Percentiles rank a stretch among this genome's conserved stretches.
phyloP scores from a whole-genome alignment of 371 early-diverging fungal genomes.

The Syncephalastrum racemosum region DNA sequence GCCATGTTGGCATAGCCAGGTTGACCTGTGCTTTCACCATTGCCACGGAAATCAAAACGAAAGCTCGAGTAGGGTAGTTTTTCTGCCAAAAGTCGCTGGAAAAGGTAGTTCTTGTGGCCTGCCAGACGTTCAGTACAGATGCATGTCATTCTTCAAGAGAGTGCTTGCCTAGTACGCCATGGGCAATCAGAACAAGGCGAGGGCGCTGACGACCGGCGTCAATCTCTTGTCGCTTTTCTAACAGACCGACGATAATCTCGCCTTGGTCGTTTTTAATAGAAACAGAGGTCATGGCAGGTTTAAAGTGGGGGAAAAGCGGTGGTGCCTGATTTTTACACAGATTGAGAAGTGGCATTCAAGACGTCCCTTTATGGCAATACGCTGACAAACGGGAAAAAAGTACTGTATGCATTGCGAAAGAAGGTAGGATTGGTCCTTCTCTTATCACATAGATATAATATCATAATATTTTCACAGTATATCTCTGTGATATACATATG shows the following conservation, averaged over 20 bases:
- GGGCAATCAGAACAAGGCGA: constrained; percentile 36
- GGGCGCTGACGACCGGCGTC: constrained; percentile 17
- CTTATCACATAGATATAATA: too few species aligned
- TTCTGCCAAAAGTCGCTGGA: constrained; percentile 53
- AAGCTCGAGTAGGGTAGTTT: constrained; percentile 53
- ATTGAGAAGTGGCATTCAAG: too few species aligned
- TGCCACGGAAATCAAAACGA: constrained; percentile 63
- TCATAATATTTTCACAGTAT: too few species aligned
- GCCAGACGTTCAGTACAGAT: not conserved
- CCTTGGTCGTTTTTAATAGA: constrained; percentile 30
- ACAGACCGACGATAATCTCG: constrained; percentile 42
- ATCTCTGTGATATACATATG: too few species aligned
- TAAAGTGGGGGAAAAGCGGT: too few species aligned
- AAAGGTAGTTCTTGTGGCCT: constrained; percentile 68
- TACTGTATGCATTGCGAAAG: too few species aligned
- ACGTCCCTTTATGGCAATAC: too few species aligned
- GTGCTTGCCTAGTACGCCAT: constrained; percentile 40
- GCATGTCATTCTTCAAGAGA: not conserved
- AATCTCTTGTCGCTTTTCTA: constrained; percentile 29
- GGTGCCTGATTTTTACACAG: too few species aligned
- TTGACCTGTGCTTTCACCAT: constrained; percentile 57
- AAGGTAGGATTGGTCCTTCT: too few species aligned
- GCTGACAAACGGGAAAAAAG: too few species aligned
- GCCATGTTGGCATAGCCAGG: constrained; percentile 54
- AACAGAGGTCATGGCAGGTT: constrained; percentile 11